Conservation (phyloP, 2,329 filamentous ascomycete species). For the Plectosphaerella plurivora region DNA sequence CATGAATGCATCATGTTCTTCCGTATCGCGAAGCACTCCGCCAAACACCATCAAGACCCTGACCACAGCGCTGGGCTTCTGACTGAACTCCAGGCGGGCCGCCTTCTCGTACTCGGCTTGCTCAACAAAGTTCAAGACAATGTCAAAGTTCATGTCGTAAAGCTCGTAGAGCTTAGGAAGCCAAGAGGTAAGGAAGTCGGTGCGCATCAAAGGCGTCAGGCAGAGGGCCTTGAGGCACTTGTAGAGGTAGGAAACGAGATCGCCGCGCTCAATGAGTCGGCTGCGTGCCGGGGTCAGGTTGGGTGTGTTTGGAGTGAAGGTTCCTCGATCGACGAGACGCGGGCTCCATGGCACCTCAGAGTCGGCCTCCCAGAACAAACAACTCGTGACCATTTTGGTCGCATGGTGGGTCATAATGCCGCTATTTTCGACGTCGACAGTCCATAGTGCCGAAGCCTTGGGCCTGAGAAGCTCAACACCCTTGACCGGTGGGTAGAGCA, state of each 20-base stretch:
- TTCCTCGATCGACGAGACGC: background rate
- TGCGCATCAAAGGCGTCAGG: constrained; percentile 9
- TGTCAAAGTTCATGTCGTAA: background rate
- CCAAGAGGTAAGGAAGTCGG: constrained; percentile 12
- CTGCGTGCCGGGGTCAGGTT: background rate
- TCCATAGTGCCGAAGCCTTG: too few relatives aligned
- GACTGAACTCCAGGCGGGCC: background rate
- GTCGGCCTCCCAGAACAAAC: constrained; percentile 6
- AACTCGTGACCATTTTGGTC: background rate
- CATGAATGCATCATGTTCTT: background rate
- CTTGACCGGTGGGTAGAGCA: background rate
- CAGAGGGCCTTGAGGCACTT: constrained; percentile 1
- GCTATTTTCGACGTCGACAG: too few relatives aligned
- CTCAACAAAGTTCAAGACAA: constrained; percentile 5
- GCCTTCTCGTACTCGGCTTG: constrained; percentile 1
- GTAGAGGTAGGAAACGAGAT: constrained; percentile 8
- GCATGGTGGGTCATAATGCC: background rate
- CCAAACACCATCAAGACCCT: background rate
- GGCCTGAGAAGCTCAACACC: too few relatives aligned
- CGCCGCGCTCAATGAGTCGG: background rate
- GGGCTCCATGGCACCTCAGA: background rate
- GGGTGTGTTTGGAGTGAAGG: constrained; percentile 1
- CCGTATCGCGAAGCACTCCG: background rate
- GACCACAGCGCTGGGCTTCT: background rate
- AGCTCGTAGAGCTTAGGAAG: constrained; percentile 6